Evolutionary conservation across 176 grass and related monocot genomes (phyloP).

Genomic region (Ensete glaucum): DNA sequence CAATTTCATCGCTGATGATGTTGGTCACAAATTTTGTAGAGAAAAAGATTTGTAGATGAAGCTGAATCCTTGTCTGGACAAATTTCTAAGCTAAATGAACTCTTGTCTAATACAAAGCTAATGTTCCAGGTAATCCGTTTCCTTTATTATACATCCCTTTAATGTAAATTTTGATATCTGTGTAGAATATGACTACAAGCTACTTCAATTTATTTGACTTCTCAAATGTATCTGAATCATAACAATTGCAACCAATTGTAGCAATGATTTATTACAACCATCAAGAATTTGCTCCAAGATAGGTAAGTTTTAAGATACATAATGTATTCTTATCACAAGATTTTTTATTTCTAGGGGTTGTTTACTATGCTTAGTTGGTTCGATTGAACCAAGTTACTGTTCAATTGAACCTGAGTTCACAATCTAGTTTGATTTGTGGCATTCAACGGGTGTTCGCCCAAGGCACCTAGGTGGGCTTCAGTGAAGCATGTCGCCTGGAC

Average conservation of each 20-base stretch:
- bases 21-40: conserved; percentile 30
- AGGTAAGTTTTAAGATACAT: background rate
- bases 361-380: too few relatives aligned
- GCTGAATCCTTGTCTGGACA: conserved; percentile 49
- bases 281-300: too few relatives aligned
- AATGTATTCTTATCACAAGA: background rate
- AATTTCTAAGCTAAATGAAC: conserved; percentile 82
- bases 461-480: too few relatives aligned
- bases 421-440: too few relatives aligned
- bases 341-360: too few relatives aligned
- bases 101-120: conserved; percentile 84
- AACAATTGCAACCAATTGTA: too few relatives aligned
- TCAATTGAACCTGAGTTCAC: too few relatives aligned
- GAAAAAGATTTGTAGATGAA: conserved; percentile 93
- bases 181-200: background rate
- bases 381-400: too few relatives aligned
- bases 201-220: background rate
- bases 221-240: background rate
- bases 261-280: too few relatives aligned
- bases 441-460: too few relatives aligned
- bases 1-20: background rate
- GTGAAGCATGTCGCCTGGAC: too few relatives aligned
- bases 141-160: background rate
- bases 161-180: background rate
- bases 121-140: conserved; percentile 52